Percentiles rank a stretch among this genome's conserved stretches.
Conservation (phyloP, 768 basidiomycete species). For the Pisolithus tinctorius region DNA sequence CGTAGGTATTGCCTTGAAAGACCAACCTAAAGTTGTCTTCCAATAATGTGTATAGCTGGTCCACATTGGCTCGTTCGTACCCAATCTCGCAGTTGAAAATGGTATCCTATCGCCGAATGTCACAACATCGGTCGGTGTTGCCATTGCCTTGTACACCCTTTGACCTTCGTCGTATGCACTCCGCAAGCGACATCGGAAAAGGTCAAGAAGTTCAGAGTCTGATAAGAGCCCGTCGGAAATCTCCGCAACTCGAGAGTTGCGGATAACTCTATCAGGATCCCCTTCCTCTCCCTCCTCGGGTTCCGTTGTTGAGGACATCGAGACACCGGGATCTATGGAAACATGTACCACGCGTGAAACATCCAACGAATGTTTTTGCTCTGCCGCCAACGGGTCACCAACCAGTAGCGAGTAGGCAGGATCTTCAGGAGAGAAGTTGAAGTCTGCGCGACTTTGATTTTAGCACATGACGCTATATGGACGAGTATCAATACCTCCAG, state of each 20-base stretch:
- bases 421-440: slow-evolving; percentile 84
- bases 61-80: slow-evolving; percentile 72
- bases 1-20: not conserved
- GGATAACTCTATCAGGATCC: slow-evolving; percentile 69
- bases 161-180: slow-evolving; percentile 68
- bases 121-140: slow-evolving; percentile 12
- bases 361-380: slow-evolving; percentile 46
- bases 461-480: not conserved
- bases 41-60: slow-evolving; percentile 88
- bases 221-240: slow-evolving; percentile 65
- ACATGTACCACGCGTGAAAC: slow-evolving; percentile 67
- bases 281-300: slow-evolving; percentile 27
- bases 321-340: slow-evolving; percentile 58
- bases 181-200: slow-evolving; percentile 36
- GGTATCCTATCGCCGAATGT: slow-evolving; percentile 49
- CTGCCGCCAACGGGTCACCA: slow-evolving; percentile 47
- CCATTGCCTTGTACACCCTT: slow-evolving; percentile 11
- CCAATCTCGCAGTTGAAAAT: slow-evolving; percentile 36
- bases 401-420: slow-evolving; percentile 75
- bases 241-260: slow-evolving; percentile 57
- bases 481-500: slow-evolving; percentile 56
- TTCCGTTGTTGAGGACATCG: slow-evolving; percentile 17
- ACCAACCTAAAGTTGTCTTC: slow-evolving; percentile 71
- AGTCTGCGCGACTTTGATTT: slow-evolving; percentile 46
- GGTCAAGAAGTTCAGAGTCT: slow-evolving; percentile 43